Conservation (phyloP, 768 basidiomycete species). For the Cystobasidiopsis lactophilus region DNA sequence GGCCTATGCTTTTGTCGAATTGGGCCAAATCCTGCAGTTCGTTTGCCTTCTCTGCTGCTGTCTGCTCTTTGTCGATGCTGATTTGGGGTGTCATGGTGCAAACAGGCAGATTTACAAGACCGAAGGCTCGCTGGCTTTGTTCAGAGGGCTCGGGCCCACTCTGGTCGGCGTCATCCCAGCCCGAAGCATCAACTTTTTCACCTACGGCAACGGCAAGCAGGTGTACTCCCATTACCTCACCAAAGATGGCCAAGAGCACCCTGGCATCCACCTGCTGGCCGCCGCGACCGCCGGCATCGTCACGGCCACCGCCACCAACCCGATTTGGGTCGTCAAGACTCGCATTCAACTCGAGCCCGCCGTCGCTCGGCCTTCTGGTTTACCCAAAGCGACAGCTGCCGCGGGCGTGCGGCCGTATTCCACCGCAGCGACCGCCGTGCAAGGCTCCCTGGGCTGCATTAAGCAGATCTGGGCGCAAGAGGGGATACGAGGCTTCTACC, state of each 20-base stretch:
- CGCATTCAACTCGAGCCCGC: constrained; percentile 47
- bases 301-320: constrained; percentile 82
- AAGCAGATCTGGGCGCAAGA: constrained; percentile 49
- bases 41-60: constrained; percentile 15
- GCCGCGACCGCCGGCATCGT: constrained; percentile 67
- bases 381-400: background rate
- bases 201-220: constrained; percentile 89
- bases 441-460: constrained; percentile 6
- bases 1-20: constrained; percentile 86
- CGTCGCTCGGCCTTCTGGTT: background rate
- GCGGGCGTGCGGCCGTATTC: constrained; percentile 8
- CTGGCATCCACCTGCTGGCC: constrained; percentile 60
- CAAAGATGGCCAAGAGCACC: constrained; percentile 56
- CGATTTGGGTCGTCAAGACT: constrained; percentile 99
- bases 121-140: constrained; percentile 71
- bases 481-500: constrained; percentile 74
- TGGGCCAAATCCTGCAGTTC: constrained; percentile 67
- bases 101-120: constrained; percentile 46
- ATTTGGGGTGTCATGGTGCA: background rate
- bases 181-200: constrained; percentile 85
- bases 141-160: constrained; percentile 84
- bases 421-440: constrained; percentile 13
- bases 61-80: background rate
- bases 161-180: constrained; percentile 88
- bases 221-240: constrained; percentile 49